Evolutionary conservation across 2,329 filamentous ascomycete species (phyloP).

Genomic region (Conoideocrella luteorostrata): DNA sequence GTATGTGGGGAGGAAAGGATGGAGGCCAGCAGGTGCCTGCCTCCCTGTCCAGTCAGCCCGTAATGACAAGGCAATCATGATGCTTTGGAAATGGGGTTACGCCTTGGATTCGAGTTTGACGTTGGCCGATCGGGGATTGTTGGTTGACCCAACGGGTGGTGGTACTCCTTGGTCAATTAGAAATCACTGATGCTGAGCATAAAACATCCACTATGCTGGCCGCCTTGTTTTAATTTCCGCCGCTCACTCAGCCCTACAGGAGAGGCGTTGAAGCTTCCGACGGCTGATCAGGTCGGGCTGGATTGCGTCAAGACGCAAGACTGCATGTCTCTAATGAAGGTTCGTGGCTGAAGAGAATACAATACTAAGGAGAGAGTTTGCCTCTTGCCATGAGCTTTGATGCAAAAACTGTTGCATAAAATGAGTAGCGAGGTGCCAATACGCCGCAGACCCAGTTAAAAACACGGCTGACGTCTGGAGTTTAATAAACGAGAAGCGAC

Average conservation of each 20-base stretch:
- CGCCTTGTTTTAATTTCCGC: slow-evolving; percentile 1
- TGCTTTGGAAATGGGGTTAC: not conserved
- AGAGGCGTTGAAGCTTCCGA: not conserved
- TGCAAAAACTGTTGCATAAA: slow-evolving; percentile 6
- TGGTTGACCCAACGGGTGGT: too few species aligned
- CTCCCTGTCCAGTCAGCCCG: not conserved
- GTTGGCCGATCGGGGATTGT: not conserved
- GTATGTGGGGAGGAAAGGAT: slow-evolving; percentile 1
- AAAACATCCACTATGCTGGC: too few species aligned
- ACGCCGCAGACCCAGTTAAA: slow-evolving; percentile 3
- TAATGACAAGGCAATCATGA: too few species aligned
- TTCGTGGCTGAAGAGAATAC: not conserved
- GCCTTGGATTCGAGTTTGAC: too few species aligned
- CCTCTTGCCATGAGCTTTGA: not conserved
- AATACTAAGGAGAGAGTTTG: slow-evolving; percentile 1
- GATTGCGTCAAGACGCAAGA: too few species aligned
- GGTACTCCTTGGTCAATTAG: too few species aligned
- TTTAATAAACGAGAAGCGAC: slow-evolving; percentile 6
- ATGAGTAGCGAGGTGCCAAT: slow-evolving; percentile 8
- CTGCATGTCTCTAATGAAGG: too few species aligned
- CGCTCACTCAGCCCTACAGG: not conserved
- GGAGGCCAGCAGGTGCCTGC: not conserved
- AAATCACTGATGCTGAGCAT: too few species aligned
- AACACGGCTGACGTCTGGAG: slow-evolving; percentile 2
- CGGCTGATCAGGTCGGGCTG: too few species aligned